Base-by-base conservation (phyloP, 192 early-diverging fungal species). In the Mortierella claussenii region DNA sequence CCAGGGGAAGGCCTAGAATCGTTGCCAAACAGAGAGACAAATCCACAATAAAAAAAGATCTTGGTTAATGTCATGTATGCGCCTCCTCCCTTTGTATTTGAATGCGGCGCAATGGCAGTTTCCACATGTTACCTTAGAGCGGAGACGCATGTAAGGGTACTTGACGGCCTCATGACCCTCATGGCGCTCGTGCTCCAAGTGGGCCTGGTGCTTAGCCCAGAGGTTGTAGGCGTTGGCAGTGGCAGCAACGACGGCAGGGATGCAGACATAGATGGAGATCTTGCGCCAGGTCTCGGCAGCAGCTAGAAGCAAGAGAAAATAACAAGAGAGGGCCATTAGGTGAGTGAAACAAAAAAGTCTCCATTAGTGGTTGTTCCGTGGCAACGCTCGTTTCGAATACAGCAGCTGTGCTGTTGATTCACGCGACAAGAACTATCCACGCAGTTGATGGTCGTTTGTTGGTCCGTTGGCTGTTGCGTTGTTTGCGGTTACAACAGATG, bases 251-350 rank as follows among this genome's bases (percentile, higher is more conserved):
- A 82, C 23, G 21, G 70, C 69, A 30, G 78, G 67, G 43, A 69
- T 56, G 64, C 66, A 69, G 51, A 75, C 70, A 42, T 75, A 79
- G 53, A 82, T 60, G 30, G 81, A 74, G 13, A 82, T 67, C 59
- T 82, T 82, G 62, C 68, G 78, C 81, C 81, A 82, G 53, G 68
- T 63, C 59, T 75, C 53, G 17, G 76, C 61, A 55, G 76, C 68
- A 32, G 52, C 81, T 82, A 57, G 20, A 53, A 23, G 20, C n/a
- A n/a, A 3, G 37, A 40, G 13, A 7, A 40, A 40, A 10, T 10
- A 40, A 40, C 37, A 40, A 40, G 7, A 40, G 13, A 40, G 37
- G 13, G 13, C 13, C 37, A n/a, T n/a, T n/a, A n/a, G n/a, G n/a
- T n/a, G n/a, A n/a, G n/a, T n/a, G n/a, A n/a, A n/a, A n/a, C n/a